Evolutionary conservation across 208 protist species (phyloP), one percentile per base, ranked within the genome.

Genomic region (Leishmania guyanensis): DNA sequence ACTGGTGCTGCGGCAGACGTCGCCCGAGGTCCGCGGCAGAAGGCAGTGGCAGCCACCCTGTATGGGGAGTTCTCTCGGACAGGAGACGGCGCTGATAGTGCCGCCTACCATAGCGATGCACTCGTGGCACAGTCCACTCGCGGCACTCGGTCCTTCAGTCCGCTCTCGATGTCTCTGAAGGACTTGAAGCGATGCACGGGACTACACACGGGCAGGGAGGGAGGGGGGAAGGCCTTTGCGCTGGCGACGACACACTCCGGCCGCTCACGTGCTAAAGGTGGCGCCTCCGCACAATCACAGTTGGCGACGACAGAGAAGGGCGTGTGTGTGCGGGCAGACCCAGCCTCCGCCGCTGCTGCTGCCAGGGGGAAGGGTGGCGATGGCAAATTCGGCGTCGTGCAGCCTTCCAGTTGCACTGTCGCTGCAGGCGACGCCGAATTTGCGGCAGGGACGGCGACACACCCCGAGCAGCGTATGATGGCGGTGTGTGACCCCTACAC

Each of bases 241-340:
- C 17, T 68, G 29, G 74, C 74, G 12, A 33, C 74, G 54, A 33
- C 20, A 50, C 82, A 78, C 10, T 86, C 82, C 17, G 82, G 74
- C 12, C 82, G 82, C 60, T 77, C 60, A 3, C 78, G 73, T 4
- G 50, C 69, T 36, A 68, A 71, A 65, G 82, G 79, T 6, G 43
- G 43, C 58, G 22, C 75, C 48, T 58, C 82, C 12, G 46, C 77
- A 6, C 82, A 75, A 29, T 54, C 82, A 22, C 82, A 85, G 48
- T n/a, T 85, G 71, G 8, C 65, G 8, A 46, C 70, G 53, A 81
- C 64, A 33, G 72, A 48, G 17, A 53, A 85, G 56, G 71, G 72
- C 22, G 82, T 85, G 26, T 85, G 79, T 75, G 82, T 85, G 51
- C 82, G 82, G n/a, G 82, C 70, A 8, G 81, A 76, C 39, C 81